A percentile compares a stretch with the other conserved stretches of the same genome.
These are phyloP conservation scores for Odontarrhena argentea DNA, from an alignment of 345 rosid genomes.

Conservation along the genomic window DNA sequence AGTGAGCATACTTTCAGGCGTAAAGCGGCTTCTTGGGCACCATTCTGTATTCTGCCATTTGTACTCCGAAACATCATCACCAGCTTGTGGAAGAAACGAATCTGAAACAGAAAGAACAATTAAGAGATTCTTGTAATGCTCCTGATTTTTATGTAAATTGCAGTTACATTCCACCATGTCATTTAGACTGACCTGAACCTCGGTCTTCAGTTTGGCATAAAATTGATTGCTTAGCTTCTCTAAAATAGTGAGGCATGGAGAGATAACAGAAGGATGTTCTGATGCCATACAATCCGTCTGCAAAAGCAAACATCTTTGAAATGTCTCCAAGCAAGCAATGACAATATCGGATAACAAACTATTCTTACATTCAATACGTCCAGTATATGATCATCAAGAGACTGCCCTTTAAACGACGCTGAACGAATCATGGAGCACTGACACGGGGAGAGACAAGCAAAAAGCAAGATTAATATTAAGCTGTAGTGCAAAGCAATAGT, in stretches of 20 bases:
- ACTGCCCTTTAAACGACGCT: slow-evolving; percentile 39
- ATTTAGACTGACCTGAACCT: slow-evolving; percentile 66
- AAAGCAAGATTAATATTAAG: slow-evolving; percentile 27
- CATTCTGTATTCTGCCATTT: slow-evolving; percentile 64
- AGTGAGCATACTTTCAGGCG: slow-evolving; percentile 63
- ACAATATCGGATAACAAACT: slow-evolving; percentile 12
- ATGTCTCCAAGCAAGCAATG: slow-evolving; percentile 13
- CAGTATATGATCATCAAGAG: slow-evolving; percentile 56
- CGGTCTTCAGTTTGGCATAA: slow-evolving; percentile 51
- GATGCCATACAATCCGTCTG: slow-evolving; percentile 60
- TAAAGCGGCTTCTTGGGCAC: slow-evolving; percentile 70
- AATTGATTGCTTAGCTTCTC: slow-evolving; percentile 57
- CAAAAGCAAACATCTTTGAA: slow-evolving; percentile 39
- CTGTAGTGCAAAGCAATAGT: slow-evolving; percentile 1
- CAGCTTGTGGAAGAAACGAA: slow-evolving; percentile 57
- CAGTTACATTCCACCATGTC: slow-evolving; percentile 6
- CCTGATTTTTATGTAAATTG: background rate
- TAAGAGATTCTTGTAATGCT: slow-evolving; percentile 13
- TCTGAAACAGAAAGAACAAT: slow-evolving; percentile 54
- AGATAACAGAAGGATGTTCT: slow-evolving; percentile 57
- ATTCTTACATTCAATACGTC: slow-evolving; percentile 68
- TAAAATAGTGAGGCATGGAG: slow-evolving; percentile 70
- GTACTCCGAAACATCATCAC: slow-evolving; percentile 57
- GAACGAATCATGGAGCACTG: slow-evolving; percentile 64
- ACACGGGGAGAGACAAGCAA: slow-evolving; percentile 38